Percentiles rank a stretch among this genome's conserved stretches.
Evolutionary conservation across 2,329 filamentous ascomycete species (phyloP).

Genomic region (Penicillium aurantiogriseum): DNA sequence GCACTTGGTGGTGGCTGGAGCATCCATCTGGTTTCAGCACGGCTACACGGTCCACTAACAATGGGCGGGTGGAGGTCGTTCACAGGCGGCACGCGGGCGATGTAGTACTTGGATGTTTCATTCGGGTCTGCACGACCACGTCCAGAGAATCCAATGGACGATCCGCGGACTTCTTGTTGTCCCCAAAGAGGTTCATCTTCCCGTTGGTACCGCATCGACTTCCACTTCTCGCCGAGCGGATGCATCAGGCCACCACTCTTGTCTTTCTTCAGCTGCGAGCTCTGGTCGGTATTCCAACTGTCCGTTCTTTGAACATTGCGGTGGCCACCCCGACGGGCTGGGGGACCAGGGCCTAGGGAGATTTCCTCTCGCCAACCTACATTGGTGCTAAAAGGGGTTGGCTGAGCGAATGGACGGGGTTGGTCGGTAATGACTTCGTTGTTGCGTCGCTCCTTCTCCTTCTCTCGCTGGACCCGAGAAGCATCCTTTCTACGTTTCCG

Average conservation of each 20-base stretch:
- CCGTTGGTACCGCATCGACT: conserved; percentile 74
- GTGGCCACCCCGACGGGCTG: conserved; percentile 56
- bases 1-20: conserved; percentile 86
- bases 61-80: conserved; percentile 86
- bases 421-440: conserved; percentile 59
- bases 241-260: conserved; percentile 42
- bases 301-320: conserved; percentile 57
- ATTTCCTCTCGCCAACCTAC: conserved; percentile 89
- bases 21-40: conserved; percentile 82
- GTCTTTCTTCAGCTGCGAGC: conserved; percentile 45
- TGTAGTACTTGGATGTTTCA: conserved; percentile 58
- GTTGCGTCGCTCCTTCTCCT: conserved; percentile 62
- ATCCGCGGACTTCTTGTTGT: conserved; percentile 58
- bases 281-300: conserved; percentile 52
- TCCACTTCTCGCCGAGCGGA: conserved; percentile 63
- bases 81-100: conserved; percentile 66
- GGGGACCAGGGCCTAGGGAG: conserved; percentile 70
- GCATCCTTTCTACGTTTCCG: conserved; percentile 70
- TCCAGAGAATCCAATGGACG: conserved; percentile 53
- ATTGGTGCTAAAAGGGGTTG: conserved; percentile 77
- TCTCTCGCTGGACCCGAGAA: conserved; percentile 64
- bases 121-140: conserved; percentile 37
- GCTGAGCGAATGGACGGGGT: conserved; percentile 74
- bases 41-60: conserved; percentile 69
- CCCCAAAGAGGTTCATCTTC: conserved; percentile 89